Evolutionary conservation across 192 early-diverging fungal species (phyloP), one percentile per base, ranked within the genome.

Genomic region (Coemansia biformis): DNA sequence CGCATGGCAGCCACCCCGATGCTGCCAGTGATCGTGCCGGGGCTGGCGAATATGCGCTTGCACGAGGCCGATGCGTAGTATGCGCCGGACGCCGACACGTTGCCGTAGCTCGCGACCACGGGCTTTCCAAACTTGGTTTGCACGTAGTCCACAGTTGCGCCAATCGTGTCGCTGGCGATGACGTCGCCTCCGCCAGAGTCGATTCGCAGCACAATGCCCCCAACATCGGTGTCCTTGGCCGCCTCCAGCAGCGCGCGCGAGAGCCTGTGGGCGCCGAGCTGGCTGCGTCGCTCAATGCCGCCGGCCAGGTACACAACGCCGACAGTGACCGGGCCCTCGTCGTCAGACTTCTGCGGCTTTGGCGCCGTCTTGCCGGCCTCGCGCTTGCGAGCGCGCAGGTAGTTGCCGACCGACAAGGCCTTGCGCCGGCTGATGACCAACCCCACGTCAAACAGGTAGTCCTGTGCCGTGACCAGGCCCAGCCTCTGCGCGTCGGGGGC

Each of bases 131-230:
- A 71, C 22, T 59, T 48, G 18, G 61, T 57, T 48, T 79, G 70
- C n/a, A 78, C 72, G 43, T 65, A 54, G 31, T 79, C 54, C 12
- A 86, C 72, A 0, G 81, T 76, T 17, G 79, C 81, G 39, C 75
- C 78, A 41, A 88, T 83, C 2, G 81, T 83, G 21, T 87, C 85
- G 43, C 77, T 78, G 2, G 83, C 82, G 36, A 82, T 63, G 8
- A 75, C 70, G 39, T 85, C 84, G 42, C 86, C 84, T 15, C 86
- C 86, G 32, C 79, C 77, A 43, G 82, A 81, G 50, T 86, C 81
- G n/a, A 88, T 80, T 36, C 86, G 75, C 32, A 88, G 23, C 6
- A 88, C 82, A 33, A 88, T 66, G 4, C 75, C 79, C 7, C 76
- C 75, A 21, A 86, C 77, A 2, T 51, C 32, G 10, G 60, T 46